Conservation (phyloP, 2,329 filamentous ascomycete species). For the Neonectria neomacrospora region DNA sequence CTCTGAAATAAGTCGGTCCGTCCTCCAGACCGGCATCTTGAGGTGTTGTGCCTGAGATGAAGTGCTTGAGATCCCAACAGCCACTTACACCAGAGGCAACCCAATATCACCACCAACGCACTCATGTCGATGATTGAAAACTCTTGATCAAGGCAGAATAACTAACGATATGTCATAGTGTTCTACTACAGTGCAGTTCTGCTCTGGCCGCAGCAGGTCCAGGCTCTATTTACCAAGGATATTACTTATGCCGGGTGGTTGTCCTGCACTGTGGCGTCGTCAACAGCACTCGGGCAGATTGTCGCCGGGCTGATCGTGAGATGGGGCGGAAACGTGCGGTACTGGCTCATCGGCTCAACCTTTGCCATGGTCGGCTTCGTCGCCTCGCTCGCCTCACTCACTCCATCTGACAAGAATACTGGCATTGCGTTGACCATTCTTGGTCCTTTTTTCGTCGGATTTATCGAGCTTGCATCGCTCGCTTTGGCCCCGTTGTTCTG, state of each 20-base stretch:
- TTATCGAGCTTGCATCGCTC: constrained; percentile 50
- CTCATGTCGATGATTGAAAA: no score
- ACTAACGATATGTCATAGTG: constrained; percentile 16
- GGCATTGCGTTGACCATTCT: constrained; percentile 51
- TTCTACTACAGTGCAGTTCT: constrained; percentile 44
- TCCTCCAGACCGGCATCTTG: no score
- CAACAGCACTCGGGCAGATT: constrained; percentile 49
- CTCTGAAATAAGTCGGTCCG: no score
- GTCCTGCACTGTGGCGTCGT: constrained; percentile 50
- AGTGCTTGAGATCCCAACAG: no score
- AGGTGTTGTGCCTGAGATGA: no score
- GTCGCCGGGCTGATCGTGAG: constrained; percentile 48
- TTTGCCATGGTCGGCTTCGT: constrained; percentile 52
- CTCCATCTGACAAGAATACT: constrained; percentile 45
- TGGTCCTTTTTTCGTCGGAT: constrained; percentile 51
- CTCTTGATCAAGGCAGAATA: no score
- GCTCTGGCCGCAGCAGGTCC: constrained; percentile 51
- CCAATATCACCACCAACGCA: no score
- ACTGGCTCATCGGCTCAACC: constrained; percentile 52
- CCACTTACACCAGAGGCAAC: no score
- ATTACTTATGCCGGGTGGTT: constrained; percentile 52
- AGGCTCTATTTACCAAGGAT: constrained; percentile 49
- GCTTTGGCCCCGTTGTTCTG: constrained; percentile 52
- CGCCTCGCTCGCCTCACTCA: constrained; percentile 48
- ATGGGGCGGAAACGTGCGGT: constrained; percentile 50